phyloP scores from a whole-genome alignment of 2,329 filamentous ascomycete genomes.

The Teratosphaeria zuluensis region DNA sequence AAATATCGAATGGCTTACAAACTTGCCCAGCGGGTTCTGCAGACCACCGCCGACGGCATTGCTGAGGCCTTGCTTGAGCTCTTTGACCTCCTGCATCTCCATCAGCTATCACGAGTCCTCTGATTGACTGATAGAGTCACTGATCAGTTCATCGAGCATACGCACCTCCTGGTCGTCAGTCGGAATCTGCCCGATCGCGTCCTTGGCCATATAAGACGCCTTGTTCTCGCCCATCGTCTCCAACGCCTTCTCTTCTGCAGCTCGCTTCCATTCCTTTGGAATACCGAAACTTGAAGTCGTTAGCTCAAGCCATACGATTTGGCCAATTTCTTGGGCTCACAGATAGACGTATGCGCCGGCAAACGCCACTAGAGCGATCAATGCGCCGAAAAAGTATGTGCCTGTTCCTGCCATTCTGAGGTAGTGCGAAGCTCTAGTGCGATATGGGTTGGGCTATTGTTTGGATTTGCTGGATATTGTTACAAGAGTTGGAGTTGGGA shows the following conservation, averaged over 20 bases:
- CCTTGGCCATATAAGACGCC: constrained; percentile 26
- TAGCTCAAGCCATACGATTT: background rate
- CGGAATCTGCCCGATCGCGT: constrained; percentile 19
- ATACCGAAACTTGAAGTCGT: constrained; percentile 31
- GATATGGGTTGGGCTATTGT: background rate
- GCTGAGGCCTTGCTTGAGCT: constrained; percentile 25
- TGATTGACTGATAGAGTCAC: background rate
- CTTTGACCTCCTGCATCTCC: constrained; percentile 21
- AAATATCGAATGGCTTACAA: constrained; percentile 6
- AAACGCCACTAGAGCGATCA: constrained; percentile 26
- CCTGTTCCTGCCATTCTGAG: constrained; percentile 12
- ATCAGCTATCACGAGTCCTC: background rate
- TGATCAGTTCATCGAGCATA: background rate
- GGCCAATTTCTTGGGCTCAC: constrained; percentile 4
- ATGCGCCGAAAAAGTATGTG: constrained; percentile 15
- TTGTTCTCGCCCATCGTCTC: constrained; percentile 46
- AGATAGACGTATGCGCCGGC: constrained; percentile 34
- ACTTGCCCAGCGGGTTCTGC: constrained; percentile 30
- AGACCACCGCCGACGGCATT: constrained; percentile 23
- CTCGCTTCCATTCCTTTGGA: constrained; percentile 37
- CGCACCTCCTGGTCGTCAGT: constrained; percentile 22
- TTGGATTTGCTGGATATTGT: background rate
- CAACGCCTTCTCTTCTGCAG: constrained; percentile 37
- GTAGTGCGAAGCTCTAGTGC: background rate
- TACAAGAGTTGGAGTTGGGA: background rate